phyloP scores from a whole-genome alignment of 257 asterid genomes.

The Rhazya stricta region DNA sequence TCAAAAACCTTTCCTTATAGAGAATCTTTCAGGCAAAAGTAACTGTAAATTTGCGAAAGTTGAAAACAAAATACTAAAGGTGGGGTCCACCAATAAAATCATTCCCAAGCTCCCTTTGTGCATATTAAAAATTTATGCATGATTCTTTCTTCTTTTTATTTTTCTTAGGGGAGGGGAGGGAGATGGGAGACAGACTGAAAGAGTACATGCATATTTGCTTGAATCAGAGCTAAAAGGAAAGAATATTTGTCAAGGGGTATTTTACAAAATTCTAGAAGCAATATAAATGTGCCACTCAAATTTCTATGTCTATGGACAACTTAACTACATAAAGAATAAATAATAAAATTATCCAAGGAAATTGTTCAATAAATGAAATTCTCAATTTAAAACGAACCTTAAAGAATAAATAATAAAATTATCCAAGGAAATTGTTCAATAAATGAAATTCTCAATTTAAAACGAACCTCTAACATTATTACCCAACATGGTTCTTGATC shows the following conservation, averaged over 20 bases:
- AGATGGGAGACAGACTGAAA: neutral
- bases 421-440: neutral
- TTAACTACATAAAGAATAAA: neutral
- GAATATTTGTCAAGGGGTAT: neutral
- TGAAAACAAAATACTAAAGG: neutral
- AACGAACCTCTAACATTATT: conserved; percentile 86
- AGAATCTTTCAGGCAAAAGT: conserved; percentile 2
- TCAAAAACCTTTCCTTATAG: neutral
- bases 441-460: neutral
- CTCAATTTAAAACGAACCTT: conserved; percentile 44
- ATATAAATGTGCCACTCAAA: neutral
- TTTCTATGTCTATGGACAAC: neutral
- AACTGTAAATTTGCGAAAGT: neutral
- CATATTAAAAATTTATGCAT: neutral
- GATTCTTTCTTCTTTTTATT: too few species aligned
- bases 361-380: neutral
- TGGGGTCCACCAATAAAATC: neutral
- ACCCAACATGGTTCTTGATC: conserved; percentile 96
- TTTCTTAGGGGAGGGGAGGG: neutral
- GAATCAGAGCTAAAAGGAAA: neutral
- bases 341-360: neutral
- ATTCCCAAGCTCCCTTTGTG: neutral
- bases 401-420: too few species aligned
- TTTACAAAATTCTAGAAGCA: neutral
- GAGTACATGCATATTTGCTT: neutral